Base-by-base conservation (phyloP, 305 asterid species). In the Fraxinus greggii region DNA sequence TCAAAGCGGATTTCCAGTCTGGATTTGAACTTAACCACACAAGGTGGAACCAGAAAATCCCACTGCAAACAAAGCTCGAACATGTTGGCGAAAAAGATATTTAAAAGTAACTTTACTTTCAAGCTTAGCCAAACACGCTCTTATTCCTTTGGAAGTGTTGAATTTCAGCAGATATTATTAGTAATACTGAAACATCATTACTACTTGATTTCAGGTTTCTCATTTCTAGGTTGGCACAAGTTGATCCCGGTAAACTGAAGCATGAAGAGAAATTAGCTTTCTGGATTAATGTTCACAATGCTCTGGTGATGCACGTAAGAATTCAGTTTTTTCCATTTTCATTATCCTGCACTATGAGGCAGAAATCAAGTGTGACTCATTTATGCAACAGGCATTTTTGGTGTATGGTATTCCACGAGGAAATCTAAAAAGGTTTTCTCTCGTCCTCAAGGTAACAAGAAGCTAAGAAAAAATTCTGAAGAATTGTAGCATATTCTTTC, bases 221-320 rank as follows among this genome's bases (percentile, higher is more conserved):
- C 17, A 89, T 96, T 84, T 88, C 93, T 0, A 84, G 81, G 33
- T 51, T 96, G 88, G 93, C 89, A 23, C 84, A 86, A 82, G 90
- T 92, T 31, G 95, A 92, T 83, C 97, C 97, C 5, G 86, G 92
- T 78, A 95, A 90, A 72, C 78, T 96, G 85, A 94, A 86, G 88
- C 97, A 88, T 31, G 95, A 92, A 48, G 95, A 96, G 90, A 96
- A 93, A 81, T 74, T 96, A 72, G 97, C 98, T 4, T 96, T 96
- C 85, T 96, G 99, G 99, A 93, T 94, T 70, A 96, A 96, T 82
- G 92, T 96, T 78, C 99, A 96, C 86, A 96, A 96, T 80, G 88
- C 99, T 63, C 87, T 96, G 81, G 98, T 90, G 28, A 96, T 96
- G 98, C 99, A 96, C 78, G 99, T 96, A 94, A 89, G 89, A 51